Conservation (phyloP, 2,329 filamentous ascomycete species). For the Blastomyces gilchristii region DNA sequence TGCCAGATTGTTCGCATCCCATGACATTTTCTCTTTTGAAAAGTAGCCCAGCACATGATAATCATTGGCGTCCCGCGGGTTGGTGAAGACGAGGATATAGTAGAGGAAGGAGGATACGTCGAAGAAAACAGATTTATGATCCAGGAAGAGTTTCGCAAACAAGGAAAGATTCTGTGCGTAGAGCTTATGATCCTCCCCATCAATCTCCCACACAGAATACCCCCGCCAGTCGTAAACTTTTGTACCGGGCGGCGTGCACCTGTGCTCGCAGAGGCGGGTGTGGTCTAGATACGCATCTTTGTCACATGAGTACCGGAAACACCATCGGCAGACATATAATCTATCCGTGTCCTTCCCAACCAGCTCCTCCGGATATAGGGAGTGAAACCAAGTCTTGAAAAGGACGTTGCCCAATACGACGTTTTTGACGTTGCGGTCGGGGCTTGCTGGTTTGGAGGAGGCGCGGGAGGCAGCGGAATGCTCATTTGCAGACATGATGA, state of each 20-base stretch:
- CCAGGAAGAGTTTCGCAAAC: constrained; percentile 93
- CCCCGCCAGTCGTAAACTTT: constrained; percentile 69
- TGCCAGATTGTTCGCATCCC: constrained; percentile 96
- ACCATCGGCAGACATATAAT: constrained; percentile 81
- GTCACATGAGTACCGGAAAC: constrained; percentile 74
- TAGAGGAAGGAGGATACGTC: constrained; percentile 92
- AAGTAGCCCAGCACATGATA: constrained; percentile 84
- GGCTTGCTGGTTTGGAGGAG: constrained; percentile 23
- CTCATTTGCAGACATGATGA: constrained; percentile 6
- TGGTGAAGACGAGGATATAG: constrained; percentile 74
- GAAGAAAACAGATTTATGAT: constrained; percentile 97
- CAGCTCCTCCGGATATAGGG: constrained; percentile 70
- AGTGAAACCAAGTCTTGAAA: constrained; percentile 88
- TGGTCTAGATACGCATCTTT: constrained; percentile 29
- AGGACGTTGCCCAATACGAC: constrained; percentile 75
- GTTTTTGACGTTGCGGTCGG: constrained; percentile 71
- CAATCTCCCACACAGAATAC: constrained; percentile 85
- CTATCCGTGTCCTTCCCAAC: constrained; percentile 43
- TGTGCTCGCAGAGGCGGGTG: constrained; percentile 44
- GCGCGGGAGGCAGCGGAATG: constrained; percentile 13
- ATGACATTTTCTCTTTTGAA: constrained; percentile 96
- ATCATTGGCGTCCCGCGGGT: constrained; percentile 34
- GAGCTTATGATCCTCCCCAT: constrained; percentile 76
- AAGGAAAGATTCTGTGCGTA: constrained; percentile 94
- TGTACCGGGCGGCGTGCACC: constrained; percentile 51